Base-by-base conservation (phyloP, 768 basidiomycete species). In the Imleria badia region DNA sequence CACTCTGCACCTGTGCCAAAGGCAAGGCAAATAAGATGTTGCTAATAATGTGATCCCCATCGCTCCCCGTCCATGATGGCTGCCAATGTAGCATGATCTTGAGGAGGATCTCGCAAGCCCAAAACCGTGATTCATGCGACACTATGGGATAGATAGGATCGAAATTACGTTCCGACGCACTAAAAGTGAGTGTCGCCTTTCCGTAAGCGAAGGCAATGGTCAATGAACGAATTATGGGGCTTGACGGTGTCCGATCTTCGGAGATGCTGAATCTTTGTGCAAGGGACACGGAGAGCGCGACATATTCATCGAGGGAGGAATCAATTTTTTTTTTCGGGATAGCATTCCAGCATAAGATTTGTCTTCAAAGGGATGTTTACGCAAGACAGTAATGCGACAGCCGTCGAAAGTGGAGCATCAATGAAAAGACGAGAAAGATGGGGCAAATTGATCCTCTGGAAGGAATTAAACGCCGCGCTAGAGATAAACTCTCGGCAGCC, bases 11-110 rank as follows among this genome's bases (percentile, higher is more conserved):
- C 1, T 11, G 3, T 5, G 17, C 3, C 26, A 30, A 9, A 14
- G 36, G 26, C 11, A 48, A 39, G 36, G n/a, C 5, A 17, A 26
- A 20, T 26, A 48, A n/a, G 5, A 48, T 19, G 22, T 48, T 26
- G 26, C 36, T 5, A 6, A 30, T 39, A n/a, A 48, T 30, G n/a
- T 12, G 36, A 30, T 34, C 29, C 34, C 17, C 5, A n/a, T n/a
- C n/a, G n/a, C n/a, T n/a, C n/a, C 1, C 17, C 3, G 2, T 10
- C n/a, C 1, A 1, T 1, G n/a, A 36, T 12, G 14, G 2, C 0
- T n/a, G n/a, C n/a, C n/a, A n/a, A n/a, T n/a, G n/a, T n/a, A n/a
- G n/a, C n/a, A n/a, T n/a, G 15, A 49, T 13, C 20, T 12, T 20
- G 9, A 49, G 39, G 19, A 30, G 48, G 15, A 23, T 12, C 11